phyloP scores from a whole-genome alignment of 306 rosid genomes.

The Benincasa hispida region DNA sequence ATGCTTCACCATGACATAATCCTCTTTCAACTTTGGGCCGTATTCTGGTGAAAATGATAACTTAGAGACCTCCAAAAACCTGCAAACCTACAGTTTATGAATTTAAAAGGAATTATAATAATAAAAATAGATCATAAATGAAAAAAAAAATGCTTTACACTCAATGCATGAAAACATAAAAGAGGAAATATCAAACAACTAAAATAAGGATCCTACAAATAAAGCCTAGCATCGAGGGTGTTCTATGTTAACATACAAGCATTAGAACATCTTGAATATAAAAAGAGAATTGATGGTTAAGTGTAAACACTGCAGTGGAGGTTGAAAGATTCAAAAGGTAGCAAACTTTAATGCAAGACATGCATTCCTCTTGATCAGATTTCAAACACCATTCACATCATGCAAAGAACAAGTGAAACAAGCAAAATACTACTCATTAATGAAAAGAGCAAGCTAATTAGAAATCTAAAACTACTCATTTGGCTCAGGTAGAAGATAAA shows the following conservation, averaged over 20 bases:
- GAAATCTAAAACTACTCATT: background rate
- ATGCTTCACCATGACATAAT: constrained; percentile 91
- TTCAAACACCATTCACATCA: background rate
- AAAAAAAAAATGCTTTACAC: background rate
- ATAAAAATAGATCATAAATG: constrained; percentile 8
- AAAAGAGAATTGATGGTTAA: background rate
- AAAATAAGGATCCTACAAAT: background rate
- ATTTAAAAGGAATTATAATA: constrained; percentile 14
- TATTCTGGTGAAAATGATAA: constrained; percentile 90
- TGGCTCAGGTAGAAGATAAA: background rate
- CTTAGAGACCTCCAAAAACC: constrained; percentile 91
- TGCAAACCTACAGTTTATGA: constrained; percentile 65
- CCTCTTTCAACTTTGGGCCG: constrained; percentile 94
- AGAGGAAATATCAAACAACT: background rate
- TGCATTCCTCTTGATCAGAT: background rate
- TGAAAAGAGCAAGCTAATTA: background rate
- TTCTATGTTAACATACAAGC: background rate
- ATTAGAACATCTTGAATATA: background rate
- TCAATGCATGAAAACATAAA: background rate
- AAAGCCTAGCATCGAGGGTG: background rate
- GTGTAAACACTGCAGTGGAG: background rate
- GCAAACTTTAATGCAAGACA: background rate
- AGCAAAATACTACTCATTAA: background rate
- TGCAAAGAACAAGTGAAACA: background rate
- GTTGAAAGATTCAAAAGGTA: background rate